A percentile compares a stretch with the other conserved stretches of the same genome.
These are phyloP conservation scores for Cercospora sesami DNA, from an alignment of 2,329 filamentous ascomycete genomes.

Conservation along the genomic window DNA sequence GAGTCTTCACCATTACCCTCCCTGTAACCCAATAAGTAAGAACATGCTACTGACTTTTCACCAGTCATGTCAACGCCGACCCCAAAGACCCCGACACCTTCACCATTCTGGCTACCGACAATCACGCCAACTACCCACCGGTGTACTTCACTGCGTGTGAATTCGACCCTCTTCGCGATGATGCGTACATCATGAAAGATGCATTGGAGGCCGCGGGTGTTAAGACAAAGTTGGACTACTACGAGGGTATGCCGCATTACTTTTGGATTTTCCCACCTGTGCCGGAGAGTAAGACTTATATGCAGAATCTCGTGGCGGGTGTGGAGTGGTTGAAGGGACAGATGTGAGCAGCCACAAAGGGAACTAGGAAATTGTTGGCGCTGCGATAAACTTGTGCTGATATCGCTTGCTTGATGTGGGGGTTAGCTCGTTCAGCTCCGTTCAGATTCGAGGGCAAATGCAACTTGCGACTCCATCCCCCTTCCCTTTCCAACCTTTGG, in stretches of 20 bases:
- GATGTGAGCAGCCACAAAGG: not conserved
- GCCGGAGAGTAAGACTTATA: conserved; percentile 23
- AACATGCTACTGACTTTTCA: not conserved
- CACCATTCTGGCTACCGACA: conserved; percentile 26
- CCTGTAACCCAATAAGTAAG: not conserved
- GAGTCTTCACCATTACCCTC: not conserved
- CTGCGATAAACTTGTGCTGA: not conserved
- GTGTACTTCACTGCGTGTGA: conserved; percentile 54
- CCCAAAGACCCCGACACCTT: conserved; percentile 28
- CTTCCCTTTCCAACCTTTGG: too few species aligned
- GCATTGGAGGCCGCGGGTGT: conserved; percentile 47
- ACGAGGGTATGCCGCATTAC: conserved; percentile 44
- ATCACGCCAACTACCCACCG: conserved; percentile 42
- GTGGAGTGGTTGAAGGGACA: conserved; percentile 27
- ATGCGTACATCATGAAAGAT: conserved; percentile 53
- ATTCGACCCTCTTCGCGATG: conserved; percentile 54
- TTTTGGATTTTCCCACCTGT: conserved; percentile 37
- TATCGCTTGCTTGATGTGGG: not conserved
- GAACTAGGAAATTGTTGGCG: not conserved
- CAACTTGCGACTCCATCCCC: not conserved
- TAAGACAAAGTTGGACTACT: conserved; percentile 16
- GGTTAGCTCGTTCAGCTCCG: not conserved
- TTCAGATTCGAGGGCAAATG: not conserved
- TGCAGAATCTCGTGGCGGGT: conserved; percentile 25
- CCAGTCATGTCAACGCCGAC: conserved; percentile 23